Evolutionary conservation across 257 asterid species (phyloP), one percentile per base, ranked within the genome.

Genomic region (Primulina tabacum): DNA sequence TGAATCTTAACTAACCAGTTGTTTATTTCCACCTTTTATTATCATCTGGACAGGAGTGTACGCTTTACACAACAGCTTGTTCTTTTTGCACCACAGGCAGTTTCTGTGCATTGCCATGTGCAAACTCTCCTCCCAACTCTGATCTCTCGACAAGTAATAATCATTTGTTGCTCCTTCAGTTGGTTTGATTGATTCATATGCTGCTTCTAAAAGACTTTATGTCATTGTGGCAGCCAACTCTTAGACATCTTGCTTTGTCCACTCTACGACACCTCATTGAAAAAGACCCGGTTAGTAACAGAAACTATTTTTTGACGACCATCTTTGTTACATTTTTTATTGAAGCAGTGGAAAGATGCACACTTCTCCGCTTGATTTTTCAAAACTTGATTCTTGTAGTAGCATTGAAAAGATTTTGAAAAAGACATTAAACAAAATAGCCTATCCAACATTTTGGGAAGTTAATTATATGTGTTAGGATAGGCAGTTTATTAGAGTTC

Each of bases 11-110:
- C 59, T 18, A 8, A 77, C 30, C 26, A 60, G 60, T 50, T 8
- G 18, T 8, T 68, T 70, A 32, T 60, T 71, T 61, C 5, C n/a
- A 32, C 47, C 62, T 65, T 75, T 67, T 82, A n/a, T 75, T 69
- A 11, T 75, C 34, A 40, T 71, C 66, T 76, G 80, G 69, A 57
- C 85, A 94, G 99, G 91, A 91, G 89, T 67, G 97, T 89, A 68
- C 95, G 92, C 68, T 94, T 94, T 74, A 91, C 95, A 5, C 99
- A 94, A 73, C 99, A 94, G 78, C 95, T 94, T 75, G 97, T 94
- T 79, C 89, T 94, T 77, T 94, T 94, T 85, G 97, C 99, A 50
- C 97, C 97, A 12, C 99, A 88, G 73, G 99, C 99, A 53, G 99
- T 89, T 77, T 73, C 92, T 18, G 97, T 94, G 78, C 99, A 87